Evolutionary conservation across 768 basidiomycete species (phyloP), one percentile per base, ranked within the genome.

Genomic region (Mycena kentingensis): DNA sequence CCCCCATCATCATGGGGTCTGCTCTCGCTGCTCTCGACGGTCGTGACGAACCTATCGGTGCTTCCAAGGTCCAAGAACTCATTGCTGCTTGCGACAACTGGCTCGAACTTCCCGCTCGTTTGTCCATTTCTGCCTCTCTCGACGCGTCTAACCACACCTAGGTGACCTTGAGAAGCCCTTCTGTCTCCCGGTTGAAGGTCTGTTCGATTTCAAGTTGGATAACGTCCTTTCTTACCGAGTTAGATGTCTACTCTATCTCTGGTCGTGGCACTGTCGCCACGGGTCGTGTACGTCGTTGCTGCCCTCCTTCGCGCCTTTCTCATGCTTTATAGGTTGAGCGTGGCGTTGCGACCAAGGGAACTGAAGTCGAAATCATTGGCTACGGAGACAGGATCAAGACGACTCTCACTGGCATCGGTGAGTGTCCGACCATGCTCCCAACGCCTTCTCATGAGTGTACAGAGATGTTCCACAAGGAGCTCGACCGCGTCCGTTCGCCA

Each of bases 401-500:
- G 13, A 96, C 88, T 12, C 77, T 99, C 49, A 99, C 94, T 64
- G 97, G 97, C 63, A 91, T 95, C 67, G 92, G 88, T 88, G 60
- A 47, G 83, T 73, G 39, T 28, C 0, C 21, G 34, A 1, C 8
- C 21, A 16, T 43, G 22, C 5, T 21, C 39, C 31, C 16, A 21
- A 24, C 63, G 13, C 45, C 44, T 34, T 15, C 50, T 31, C n/a
- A 27, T 24, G 7, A 12, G 34, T 15, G 34, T 58, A 16, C 61
- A 94, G 96, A 98, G 74, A 98, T 97, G 93, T 98, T 98, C 86
- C 96, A 97, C 81, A 98, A 97, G 78, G 97, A 99, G 75, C 84
- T 99, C 49, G 97, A 99, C 31, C 85, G 94, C 50, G 90, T 87
- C 71, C 35, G 79, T 62, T 4, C n/a, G n/a, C 32, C 46, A 22